Base-by-base conservation (phyloP, 2,329 filamentous ascomycete species). In the Aspergillus bombycis region DNA sequence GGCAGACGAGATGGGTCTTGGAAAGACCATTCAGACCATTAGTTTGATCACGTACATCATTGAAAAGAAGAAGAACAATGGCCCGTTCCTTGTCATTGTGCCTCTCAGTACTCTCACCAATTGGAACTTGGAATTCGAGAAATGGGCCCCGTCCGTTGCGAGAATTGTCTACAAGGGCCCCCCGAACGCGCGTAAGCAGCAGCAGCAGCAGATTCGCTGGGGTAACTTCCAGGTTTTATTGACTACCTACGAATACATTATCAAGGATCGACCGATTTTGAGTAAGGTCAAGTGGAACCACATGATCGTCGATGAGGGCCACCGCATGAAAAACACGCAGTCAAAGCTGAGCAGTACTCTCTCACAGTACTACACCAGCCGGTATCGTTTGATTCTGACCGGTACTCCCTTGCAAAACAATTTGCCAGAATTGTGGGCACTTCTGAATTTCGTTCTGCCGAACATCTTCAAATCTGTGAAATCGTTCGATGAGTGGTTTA, bases 211-310 rank as follows among this genome's bases (percentile, higher is more conserved):
- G 78, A 96, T 99, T 71, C 93, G 95, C 57, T 94, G 93, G 79
- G 94, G 94, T 55, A 89, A 92, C 62, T 99, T 99, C 86, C 95
- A 99, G 78, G 95, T 99, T 56, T 83, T 99, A 12, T 86, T 99
- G 63, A 99, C 95, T 2, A 99, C 95, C 0, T 99, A 99, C 81
- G 95, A 99, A 78, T 99, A 98, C 81, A 96, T 99, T 80, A 99
- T 99, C 86, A 99, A 98, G 82, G 95, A 99, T 75, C 89, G 95
- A 41, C 94, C 94, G 0, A 85, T 99, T 70, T 83, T 99, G 14
- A 96, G 92, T 84, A 98, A 98, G 84, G 94, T 99, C 81, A 98
- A 98, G 81, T 99, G 95, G 95, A 91, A 97, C 72, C 95, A 99
- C 82, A 98, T 99, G 95, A 98, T 99, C 72, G 95, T 99, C 69